Percentiles rank a stretch among this genome's conserved stretches.
These are phyloP conservation scores for Yamadazyma laniorum DNA, from an alignment of 805 yeast species.

Conservation along the genomic window DNA sequence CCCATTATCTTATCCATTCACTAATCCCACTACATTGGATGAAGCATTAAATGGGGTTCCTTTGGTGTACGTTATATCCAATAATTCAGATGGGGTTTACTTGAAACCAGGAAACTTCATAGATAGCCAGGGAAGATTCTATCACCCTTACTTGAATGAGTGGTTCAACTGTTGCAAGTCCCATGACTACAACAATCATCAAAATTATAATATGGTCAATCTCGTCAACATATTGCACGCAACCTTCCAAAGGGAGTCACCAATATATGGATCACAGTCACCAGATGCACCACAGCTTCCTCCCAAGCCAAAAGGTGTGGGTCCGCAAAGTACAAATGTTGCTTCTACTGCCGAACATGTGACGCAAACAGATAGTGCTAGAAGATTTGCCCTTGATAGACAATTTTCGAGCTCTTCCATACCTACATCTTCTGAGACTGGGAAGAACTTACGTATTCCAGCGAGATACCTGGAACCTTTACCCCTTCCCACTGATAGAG, in stretches of 20 bases:
- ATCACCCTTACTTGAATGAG: conserved; percentile 61
- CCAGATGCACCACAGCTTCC: conserved; percentile 6
- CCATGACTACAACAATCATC: conserved; percentile 5
- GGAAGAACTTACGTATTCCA: conserved; percentile 4
- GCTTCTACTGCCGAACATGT: too few relatives aligned
- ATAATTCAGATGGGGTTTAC: conserved; percentile 37
- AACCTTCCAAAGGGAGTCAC: conserved; percentile 26
- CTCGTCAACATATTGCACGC: conserved; percentile 30
- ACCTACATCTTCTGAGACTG: too few relatives aligned
- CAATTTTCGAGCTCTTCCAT: too few relatives aligned
- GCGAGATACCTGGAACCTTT: conserved; percentile 32
- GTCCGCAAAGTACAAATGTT: too few relatives aligned
- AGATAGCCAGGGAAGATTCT: conserved; percentile 69
- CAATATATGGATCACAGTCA: conserved; percentile 1
- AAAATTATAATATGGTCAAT: conserved; percentile 27
- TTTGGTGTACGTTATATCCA: conserved; percentile 57
- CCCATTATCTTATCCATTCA: conserved; percentile 66
- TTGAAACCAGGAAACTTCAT: conserved; percentile 62
- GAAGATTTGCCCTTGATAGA: too few relatives aligned
- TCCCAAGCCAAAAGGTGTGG: conserved; percentile 7
- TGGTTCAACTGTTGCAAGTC: conserved; percentile 43
- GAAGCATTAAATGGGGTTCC: conserved; percentile 50
- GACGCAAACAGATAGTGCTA: too few relatives aligned
- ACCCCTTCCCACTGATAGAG: conserved; percentile 24
- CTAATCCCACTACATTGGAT: conserved; percentile 6